Evolutionary conservation across 306 rosid genomes (phyloP).

Genomic region (Vigna hirtella): DNA sequence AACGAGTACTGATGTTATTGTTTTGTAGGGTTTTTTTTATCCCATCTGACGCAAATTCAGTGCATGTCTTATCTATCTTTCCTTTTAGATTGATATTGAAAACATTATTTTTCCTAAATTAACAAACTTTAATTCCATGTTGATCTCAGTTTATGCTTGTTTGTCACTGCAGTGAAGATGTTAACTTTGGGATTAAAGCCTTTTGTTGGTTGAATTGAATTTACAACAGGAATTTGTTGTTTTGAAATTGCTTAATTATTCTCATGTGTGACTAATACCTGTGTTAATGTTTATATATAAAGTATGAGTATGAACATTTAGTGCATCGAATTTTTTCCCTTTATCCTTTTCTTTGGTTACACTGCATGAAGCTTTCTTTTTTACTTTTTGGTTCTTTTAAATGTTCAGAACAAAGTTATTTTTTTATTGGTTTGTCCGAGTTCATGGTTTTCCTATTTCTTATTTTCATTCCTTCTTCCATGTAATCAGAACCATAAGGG

Average conservation of each 20-base stretch:
- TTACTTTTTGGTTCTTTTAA: background rate
- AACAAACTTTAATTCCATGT: background rate
- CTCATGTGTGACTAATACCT: background rate
- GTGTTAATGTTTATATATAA: background rate
- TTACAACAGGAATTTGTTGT: background rate
- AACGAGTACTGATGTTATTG: background rate
- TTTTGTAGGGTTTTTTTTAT: background rate
- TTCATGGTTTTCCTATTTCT: background rate
- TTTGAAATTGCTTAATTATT: background rate
- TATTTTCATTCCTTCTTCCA: background rate
- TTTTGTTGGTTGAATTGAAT: slow-evolving; percentile 6
- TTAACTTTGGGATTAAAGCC: background rate
- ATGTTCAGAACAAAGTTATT: background rate
- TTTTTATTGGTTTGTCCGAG: background rate
- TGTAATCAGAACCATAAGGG: background rate
- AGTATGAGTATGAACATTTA: background rate
- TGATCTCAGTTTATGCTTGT: background rate
- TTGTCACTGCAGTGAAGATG: background rate
- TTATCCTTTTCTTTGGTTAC: slow-evolving; percentile 43
- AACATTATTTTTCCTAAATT: background rate
- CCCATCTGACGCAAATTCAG: background rate
- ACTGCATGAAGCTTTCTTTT: slow-evolving; percentile 20
- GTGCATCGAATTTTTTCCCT: background rate
- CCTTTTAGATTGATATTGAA: background rate
- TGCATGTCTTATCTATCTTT: background rate